phyloP scores from a whole-genome alignment of 2,329 filamentous ascomycete species.

The Cladosporium phlei region DNA sequence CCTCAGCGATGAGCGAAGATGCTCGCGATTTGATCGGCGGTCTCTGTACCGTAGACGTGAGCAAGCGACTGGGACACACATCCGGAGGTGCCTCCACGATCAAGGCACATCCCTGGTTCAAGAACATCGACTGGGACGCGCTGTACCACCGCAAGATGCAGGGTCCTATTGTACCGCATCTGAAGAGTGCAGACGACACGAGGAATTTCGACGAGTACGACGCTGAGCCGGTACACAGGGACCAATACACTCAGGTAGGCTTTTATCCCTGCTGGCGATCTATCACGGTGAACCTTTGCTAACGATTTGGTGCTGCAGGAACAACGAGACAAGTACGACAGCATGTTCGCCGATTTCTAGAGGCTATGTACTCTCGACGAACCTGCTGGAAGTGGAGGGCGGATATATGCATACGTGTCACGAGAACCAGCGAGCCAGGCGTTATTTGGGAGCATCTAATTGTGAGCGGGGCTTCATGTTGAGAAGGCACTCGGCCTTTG shows the following conservation, averaged over 20 bases:
- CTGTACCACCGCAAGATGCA: conserved; percentile 59
- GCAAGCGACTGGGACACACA: conserved; percentile 72
- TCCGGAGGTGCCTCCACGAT: conserved; percentile 67
- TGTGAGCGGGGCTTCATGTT: background rate
- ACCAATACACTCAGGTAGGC: conserved; percentile 57
- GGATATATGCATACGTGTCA: conserved; percentile 7
- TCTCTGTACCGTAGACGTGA: conserved; percentile 74
- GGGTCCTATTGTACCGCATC: conserved; percentile 71
- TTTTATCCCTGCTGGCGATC: background rate
- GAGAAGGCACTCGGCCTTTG: too few species aligned
- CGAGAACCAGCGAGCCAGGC: conserved; percentile 8
- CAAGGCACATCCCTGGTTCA: conserved; percentile 73
- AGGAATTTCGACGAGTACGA: conserved; percentile 80
- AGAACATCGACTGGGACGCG: conserved; percentile 67
- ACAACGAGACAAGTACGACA: conserved; percentile 64
- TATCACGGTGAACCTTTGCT: background rate
- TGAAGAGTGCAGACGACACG: conserved; percentile 68
- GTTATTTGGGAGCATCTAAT: conserved; percentile 5
- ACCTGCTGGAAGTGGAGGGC: background rate
- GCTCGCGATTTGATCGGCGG: conserved; percentile 71
- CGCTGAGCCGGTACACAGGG: conserved; percentile 63
- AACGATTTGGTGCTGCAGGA: conserved; percentile 38
- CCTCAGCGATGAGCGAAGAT: conserved; percentile 60
- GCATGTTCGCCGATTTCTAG: conserved; percentile 67
- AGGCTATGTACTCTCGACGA: too few species aligned